Evolutionary conservation across 805 yeast species (phyloP).

Genomic region (Torulaspora quercuum): DNA sequence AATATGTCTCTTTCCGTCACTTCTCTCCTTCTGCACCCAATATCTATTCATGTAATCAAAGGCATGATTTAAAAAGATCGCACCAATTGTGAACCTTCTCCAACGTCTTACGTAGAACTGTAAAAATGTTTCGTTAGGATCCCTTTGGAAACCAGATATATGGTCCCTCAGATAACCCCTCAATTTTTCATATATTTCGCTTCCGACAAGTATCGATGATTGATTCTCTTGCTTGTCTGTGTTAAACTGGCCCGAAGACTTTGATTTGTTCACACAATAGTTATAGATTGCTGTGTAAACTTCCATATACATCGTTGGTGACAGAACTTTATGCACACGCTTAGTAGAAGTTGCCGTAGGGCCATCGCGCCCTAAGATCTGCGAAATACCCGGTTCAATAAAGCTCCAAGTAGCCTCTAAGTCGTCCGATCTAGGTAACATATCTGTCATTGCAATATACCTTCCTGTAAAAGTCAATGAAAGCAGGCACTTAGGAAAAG

Average conservation of each 20-base stretch:
- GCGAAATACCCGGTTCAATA: constrained; percentile 71
- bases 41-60: constrained; percentile 94
- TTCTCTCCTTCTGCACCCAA: constrained; percentile 95
- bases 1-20: constrained; percentile 85
- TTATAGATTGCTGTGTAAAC: constrained; percentile 91
- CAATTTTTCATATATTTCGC: constrained; percentile 76
- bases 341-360: constrained; percentile 19
- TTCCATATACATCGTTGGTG: constrained; percentile 75
- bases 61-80: constrained; percentile 85
- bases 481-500: no score
- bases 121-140: constrained; percentile 62
- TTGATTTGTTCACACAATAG: constrained; percentile 79
- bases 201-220: constrained; percentile 65
- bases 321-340: constrained; percentile 58
- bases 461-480: no score
- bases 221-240: constrained; percentile 39
- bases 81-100: constrained; percentile 87
- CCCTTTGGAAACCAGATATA: constrained; percentile 48
- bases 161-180: constrained; percentile 63
- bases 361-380: constrained; percentile 61
- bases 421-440: constrained; percentile 56
- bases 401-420: constrained; percentile 70
- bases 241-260: constrained; percentile 42
- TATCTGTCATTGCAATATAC: constrained; percentile 28
- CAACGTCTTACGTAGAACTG: constrained; percentile 84